Evolutionary conservation across 176 grass and related monocot genomes (phyloP).

Genomic region (Paspalum notatum): DNA sequence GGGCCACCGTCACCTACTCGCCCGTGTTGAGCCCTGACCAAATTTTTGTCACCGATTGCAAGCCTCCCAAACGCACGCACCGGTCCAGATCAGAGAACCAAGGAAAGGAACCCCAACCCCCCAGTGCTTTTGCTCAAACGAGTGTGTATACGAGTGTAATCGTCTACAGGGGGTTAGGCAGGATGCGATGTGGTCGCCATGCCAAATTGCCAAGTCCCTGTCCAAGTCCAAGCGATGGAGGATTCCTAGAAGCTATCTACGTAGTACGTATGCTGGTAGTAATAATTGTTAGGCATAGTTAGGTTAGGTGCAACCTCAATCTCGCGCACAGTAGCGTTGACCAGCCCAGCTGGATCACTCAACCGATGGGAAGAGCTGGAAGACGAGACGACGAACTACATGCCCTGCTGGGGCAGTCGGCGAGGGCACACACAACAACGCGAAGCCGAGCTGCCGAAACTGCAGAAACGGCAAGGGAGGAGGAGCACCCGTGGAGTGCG

Average conservation of each 20-base stretch:
- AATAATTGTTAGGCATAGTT: conserved; percentile 45
- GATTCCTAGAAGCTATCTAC: conserved; percentile 42
- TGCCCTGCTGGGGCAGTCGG: no score
- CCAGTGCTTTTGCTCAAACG: background rate
- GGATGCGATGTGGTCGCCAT: conserved; percentile 1
- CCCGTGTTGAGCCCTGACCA: conserved; percentile 12
- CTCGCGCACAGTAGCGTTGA: conserved; percentile 19
- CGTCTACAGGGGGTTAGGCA: conserved; percentile 21
- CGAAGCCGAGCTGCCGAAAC: background rate
- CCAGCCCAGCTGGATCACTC: background rate
- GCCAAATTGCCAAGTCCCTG: background rate
- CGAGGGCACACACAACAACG: no score
- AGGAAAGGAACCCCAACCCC: background rate
- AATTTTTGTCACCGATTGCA: conserved; percentile 6
- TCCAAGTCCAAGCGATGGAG: background rate
- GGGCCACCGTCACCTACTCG: background rate
- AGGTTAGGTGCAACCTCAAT: conserved; percentile 38
- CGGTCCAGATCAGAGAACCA: no score
- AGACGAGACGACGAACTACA: no score
- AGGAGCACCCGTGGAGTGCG: background rate
- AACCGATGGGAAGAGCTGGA: background rate
- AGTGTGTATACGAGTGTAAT: no score
- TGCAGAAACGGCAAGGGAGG: no score
- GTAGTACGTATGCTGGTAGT: no score
- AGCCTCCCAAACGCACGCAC: conserved; percentile 8